Evolutionary conservation across 495 filamentous ascomycete species (phyloP).

Genomic region (Talaromyces stipitatus): DNA sequence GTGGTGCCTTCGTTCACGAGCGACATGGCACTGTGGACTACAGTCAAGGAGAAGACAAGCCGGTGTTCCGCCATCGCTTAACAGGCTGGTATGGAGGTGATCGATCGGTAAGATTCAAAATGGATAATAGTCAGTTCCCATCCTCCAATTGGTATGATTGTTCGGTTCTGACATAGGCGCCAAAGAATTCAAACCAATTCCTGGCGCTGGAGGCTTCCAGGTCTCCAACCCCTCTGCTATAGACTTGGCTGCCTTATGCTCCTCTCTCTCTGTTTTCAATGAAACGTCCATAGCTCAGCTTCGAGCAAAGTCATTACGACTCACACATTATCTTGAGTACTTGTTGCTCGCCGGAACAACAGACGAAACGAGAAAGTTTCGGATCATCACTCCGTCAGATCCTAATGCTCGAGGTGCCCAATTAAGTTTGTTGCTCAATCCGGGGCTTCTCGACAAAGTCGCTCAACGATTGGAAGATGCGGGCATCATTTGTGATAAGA

Average conservation of each 20-base stretch:
- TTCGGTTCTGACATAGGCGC: conserved; percentile 11
- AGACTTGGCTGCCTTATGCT: conserved; percentile 57
- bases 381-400: conserved; percentile 75
- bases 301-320: conserved; percentile 61
- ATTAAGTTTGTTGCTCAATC: conserved; percentile 63
- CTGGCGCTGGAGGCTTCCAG: conserved; percentile 55
- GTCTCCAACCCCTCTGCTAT: conserved; percentile 53
- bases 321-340: conserved; percentile 77
- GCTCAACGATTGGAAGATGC: conserved; percentile 58
- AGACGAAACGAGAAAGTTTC: conserved; percentile 25
- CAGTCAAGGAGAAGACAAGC: conserved; percentile 31
- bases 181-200: conserved; percentile 62
- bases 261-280: conserved; percentile 70
- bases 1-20: conserved; percentile 79
- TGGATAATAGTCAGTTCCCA: conserved; percentile 53
- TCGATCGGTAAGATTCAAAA: conserved; percentile 67
- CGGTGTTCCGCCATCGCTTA: conserved; percentile 50
- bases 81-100: conserved; percentile 89
- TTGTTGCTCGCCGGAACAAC: conserved; percentile 47
- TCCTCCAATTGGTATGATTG: neutral
- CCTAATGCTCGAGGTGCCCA: conserved; percentile 75
- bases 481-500: conserved; percentile 79
- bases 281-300: conserved; percentile 62
- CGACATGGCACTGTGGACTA: conserved; percentile 52
- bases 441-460: conserved; percentile 61